A percentile compares a stretch with the other conserved stretches of the same genome.
Evolutionary conservation across 345 rosid genomes (phyloP).

Genomic region (Sisymbrium irio): DNA sequence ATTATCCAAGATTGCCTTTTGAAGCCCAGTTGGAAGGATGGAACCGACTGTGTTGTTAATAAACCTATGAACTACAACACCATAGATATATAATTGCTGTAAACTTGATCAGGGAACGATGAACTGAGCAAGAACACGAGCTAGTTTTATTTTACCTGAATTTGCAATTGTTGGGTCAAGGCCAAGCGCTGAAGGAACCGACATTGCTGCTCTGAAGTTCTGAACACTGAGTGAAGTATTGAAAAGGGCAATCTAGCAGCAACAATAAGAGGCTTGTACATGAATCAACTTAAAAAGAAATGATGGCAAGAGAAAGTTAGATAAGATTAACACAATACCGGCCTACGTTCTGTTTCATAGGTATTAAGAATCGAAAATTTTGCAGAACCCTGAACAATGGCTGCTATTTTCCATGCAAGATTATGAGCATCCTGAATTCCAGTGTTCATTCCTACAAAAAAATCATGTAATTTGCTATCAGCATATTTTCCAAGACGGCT

Average conservation of each 20-base stretch:
- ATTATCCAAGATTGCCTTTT: constrained; percentile 68
- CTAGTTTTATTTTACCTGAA: constrained; percentile 49
- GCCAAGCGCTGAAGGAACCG: constrained; percentile 86
- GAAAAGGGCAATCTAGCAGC: constrained; percentile 64
- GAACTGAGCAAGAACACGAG: constrained; percentile 16
- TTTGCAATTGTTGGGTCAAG: constrained; percentile 77
- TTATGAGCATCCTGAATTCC: constrained; percentile 97
- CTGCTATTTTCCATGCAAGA: constrained; percentile 95
- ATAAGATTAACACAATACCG: constrained; percentile 50
- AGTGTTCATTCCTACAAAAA: constrained; percentile 84
- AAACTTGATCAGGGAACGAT: constrained; percentile 12
- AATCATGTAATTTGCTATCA: constrained; percentile 14
- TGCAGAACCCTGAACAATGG: constrained; percentile 54
- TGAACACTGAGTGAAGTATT: constrained; percentile 82
- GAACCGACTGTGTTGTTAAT: constrained; percentile 53
- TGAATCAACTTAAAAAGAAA: constrained; percentile 13
- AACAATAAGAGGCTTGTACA: constrained; percentile 16
- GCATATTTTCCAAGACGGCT: constrained; percentile 5
- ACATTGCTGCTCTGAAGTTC: constrained; percentile 90
- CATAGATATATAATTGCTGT: constrained; percentile 15
- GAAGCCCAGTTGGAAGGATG: constrained; percentile 69
- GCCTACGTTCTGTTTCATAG: constrained; percentile 84
- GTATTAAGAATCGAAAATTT: constrained; percentile 64
- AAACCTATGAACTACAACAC: constrained; percentile 59
- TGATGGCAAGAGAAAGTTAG: not conserved